Base-by-base conservation (phyloP, 352 stramenopile species). In the Phytophthora citricola region DNA sequence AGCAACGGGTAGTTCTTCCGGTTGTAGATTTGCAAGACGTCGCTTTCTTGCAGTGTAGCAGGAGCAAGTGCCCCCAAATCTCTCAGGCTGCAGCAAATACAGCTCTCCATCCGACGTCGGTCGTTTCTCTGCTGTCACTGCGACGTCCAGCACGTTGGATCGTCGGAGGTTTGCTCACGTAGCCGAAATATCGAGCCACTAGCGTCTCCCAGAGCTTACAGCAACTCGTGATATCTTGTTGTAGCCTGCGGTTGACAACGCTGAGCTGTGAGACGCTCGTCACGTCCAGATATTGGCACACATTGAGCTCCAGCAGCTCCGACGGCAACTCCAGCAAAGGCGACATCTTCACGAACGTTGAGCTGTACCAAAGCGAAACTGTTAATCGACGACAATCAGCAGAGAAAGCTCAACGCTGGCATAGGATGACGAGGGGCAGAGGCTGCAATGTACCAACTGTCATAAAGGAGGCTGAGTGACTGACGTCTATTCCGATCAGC, bases 221-320 rank as follows among this genome's bases (percentile, higher is more conserved):
- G 20, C 64, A 70, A 3, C 43, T 27, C 5, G 45, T 45, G 38
- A 81, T 65, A 39, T 82, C 71, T 2, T 31, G n/a, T 29, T 81
- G 73, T 20, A 88, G 49, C 15, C 70, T 56, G 26, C 40, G 73
- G 53, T 75, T 85, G 17, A 70, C 47, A 26, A 67, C 31, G n/a
- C 68, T 76, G 9, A 89, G 54, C 3, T 71, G 70, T 11, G 58
- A 58, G 20, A 89, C 69, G 27, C 63, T 76, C 4, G 26, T 11
- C 7, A 80, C 64, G 39, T 88, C 78, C 38, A 89, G 69, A 57
- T 74, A 89, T 26, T 69, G 61, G 58, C 73, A 83, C 20, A 91
- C 55, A 15, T 73, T 64, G 29, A 48, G 56, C 64, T 87, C 74
- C 24, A 88, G 58, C 17, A 89, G 39, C 22, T 68, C 70, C 6